Evolutionary conservation across 257 asterid genomes (phyloP).

Genomic region (Fraxinus anomala): DNA sequence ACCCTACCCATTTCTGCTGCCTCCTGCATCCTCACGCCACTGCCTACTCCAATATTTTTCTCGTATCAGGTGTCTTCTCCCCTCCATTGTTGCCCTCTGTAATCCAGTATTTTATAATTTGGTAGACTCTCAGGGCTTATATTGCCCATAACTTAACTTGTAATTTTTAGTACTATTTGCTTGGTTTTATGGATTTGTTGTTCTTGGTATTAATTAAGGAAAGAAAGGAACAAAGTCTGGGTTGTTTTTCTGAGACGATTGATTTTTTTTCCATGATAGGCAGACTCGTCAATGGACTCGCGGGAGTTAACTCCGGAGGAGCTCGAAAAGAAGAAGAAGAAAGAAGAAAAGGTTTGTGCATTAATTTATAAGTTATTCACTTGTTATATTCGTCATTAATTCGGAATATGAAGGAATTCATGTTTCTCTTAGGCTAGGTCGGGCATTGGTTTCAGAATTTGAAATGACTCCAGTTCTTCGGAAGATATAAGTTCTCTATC

Average conservation of each 20-base stretch:
- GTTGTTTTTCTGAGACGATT: background rate
- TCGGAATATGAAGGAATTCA: conserved; percentile 1
- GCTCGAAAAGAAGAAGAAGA: conserved; percentile 88
- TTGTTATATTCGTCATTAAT: background rate
- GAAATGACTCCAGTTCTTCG: background rate
- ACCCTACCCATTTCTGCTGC: conserved; percentile 24
- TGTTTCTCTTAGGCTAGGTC: background rate
- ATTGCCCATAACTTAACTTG: background rate
- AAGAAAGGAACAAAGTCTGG: background rate
- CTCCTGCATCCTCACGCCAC: background rate
- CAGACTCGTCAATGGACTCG: conserved; percentile 43
- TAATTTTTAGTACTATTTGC: background rate
- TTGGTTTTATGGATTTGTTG: background rate
- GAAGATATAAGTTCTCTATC: background rate
- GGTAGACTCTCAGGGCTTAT: background rate
- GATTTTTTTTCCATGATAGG: conserved; percentile 22
- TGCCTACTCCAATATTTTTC: background rate
- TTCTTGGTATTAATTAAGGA: background rate
- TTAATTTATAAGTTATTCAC: too few species aligned
- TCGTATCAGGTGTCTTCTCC: conserved; percentile 15
- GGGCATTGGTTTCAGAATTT: background rate
- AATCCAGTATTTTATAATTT: background rate
- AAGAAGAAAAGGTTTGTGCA: conserved; percentile 76
- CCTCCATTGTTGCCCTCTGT: background rate
- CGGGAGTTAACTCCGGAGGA: conserved; percentile 66